Conservation (phyloP, 306 rosid genomes). For the Begonia masoniana region DNA sequence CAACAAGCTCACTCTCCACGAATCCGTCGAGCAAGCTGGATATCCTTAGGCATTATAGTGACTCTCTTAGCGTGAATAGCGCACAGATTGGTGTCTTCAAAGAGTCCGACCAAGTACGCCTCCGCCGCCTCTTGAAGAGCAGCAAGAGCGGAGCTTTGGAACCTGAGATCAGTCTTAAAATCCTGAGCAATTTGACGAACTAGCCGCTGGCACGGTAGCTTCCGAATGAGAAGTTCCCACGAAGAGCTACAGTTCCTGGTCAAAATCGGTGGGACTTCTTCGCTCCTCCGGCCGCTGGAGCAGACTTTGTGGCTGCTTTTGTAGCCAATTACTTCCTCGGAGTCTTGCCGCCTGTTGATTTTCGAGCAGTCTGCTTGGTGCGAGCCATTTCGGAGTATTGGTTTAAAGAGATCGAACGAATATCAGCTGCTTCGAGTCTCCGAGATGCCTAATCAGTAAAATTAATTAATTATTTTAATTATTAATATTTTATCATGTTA, state of each 20-base stretch:
- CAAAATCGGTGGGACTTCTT: slow-evolving; percentile 22
- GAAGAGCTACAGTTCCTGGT: slow-evolving; percentile 16
- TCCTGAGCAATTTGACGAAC: slow-evolving; percentile 22
- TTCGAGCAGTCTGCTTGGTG: slow-evolving; percentile 22
- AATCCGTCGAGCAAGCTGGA: slow-evolving; percentile 20
- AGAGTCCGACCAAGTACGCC: slow-evolving; percentile 17
- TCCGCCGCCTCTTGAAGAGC: slow-evolving; percentile 18
- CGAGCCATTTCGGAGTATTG: slow-evolving; percentile 11
- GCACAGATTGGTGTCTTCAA: slow-evolving; percentile 20
- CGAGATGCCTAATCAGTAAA: no score
- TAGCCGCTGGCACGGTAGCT: slow-evolving; percentile 16
- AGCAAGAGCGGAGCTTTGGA: slow-evolving; percentile 21
- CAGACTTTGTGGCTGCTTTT: slow-evolving; percentile 17
- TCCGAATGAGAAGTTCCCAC: slow-evolving; percentile 18
- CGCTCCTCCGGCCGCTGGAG: slow-evolving; percentile 25
- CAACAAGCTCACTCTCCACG: slow-evolving; percentile 16
- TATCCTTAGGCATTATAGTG: slow-evolving; percentile 18
- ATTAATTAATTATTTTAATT: no score
- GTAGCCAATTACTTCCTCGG: slow-evolving; percentile 23
- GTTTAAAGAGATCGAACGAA: no score
- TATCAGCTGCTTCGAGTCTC: no score
- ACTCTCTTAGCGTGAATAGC: slow-evolving; percentile 19
- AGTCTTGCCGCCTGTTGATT: slow-evolving; percentile 19
- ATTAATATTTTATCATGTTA: no score
- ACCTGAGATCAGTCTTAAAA: slow-evolving; percentile 15